These are phyloP conservation scores for Guillardia theta DNA, from an alignment of 78 protist genomes.

Conservation along the genomic window DNA sequence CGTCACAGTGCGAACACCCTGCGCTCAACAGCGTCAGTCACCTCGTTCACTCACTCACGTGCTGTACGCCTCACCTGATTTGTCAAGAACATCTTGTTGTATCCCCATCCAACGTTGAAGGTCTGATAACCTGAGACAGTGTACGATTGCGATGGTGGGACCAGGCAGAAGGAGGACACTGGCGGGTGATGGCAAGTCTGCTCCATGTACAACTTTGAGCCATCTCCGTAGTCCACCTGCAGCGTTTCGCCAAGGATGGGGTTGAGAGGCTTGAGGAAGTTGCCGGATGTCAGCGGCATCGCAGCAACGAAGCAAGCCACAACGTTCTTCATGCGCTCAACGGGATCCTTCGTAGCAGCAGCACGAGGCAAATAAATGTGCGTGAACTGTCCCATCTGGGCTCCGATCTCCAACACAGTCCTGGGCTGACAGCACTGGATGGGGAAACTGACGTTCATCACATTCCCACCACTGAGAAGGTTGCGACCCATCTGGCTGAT, in stretches of 20 bases:
- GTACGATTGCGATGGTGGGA: background rate
- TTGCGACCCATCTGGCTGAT: background rate
- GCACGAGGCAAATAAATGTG: background rate
- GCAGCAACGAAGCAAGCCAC: background rate
- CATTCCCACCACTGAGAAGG: background rate
- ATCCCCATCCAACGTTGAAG: background rate
- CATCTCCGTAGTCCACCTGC: conserved; percentile 37
- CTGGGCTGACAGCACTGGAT: conserved; percentile 28
- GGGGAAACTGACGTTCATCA: conserved; percentile 21
- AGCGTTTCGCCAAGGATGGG: conserved; percentile 5
- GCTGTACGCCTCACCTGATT: background rate
- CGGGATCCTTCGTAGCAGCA: background rate
- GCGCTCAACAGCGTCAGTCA: background rate
- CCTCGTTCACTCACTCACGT: too few relatives aligned
- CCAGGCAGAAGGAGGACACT: background rate
- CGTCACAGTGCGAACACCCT: background rate
- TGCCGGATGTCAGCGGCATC: background rate
- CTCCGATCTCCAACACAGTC: background rate
- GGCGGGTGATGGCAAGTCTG: conserved; percentile 33
- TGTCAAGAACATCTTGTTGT: background rate
- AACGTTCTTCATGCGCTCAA: conserved; percentile 8
- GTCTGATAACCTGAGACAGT: background rate
- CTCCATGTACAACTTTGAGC: conserved; percentile 6
- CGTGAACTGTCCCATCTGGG: background rate
- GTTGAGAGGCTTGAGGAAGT: conserved; percentile 32